A percentile compares a stretch with the other conserved stretches of the same genome.
Conservation (phyloP, 2,329 filamentous ascomycete species). For the Alternaria angustiovoidea region DNA sequence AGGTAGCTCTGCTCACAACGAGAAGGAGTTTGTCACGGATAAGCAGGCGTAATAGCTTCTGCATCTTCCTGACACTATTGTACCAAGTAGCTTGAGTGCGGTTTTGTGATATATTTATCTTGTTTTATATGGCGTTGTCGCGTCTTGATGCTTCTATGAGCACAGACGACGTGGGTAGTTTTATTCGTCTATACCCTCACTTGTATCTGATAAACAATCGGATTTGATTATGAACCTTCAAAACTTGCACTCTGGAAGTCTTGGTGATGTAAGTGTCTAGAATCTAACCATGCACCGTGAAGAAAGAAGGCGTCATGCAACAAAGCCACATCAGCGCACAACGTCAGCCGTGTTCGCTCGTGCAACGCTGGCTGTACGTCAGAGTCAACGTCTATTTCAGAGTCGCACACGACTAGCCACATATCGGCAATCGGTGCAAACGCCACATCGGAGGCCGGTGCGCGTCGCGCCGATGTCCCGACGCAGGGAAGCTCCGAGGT, state of each 20-base stretch:
- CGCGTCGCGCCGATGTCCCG: not conserved
- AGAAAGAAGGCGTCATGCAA: not conserved
- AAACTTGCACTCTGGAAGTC: not conserved
- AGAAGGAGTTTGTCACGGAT: conserved; percentile 36
- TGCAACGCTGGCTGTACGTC: not conserved
- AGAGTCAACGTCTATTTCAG: not conserved
- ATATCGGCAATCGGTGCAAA: conserved; percentile 13
- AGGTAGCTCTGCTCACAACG: conserved; percentile 33
- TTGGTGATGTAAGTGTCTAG: not conserved
- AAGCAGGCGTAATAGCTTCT: conserved; percentile 33
- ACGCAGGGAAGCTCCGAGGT: conserved; percentile 23
- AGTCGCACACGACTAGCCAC: conserved; percentile 7
- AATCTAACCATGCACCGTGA: accelerated
- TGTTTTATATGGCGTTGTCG: conserved; percentile 5
- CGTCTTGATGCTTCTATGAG: not conserved
- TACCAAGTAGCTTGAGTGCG: not conserved
- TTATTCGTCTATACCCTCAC: conserved; percentile 21
- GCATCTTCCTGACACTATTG: not conserved
- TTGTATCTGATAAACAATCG: conserved; percentile 5
- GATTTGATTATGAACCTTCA: not conserved
- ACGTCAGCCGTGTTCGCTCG: not conserved
- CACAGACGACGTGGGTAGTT: not conserved
- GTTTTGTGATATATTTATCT: not conserved
- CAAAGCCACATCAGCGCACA: not conserved
- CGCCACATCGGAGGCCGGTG: not conserved